These are phyloP conservation scores for Colletotrichum gloeosporioides DNA, from an alignment of 2,329 filamentous ascomycete genomes.

Conservation along the genomic window DNA sequence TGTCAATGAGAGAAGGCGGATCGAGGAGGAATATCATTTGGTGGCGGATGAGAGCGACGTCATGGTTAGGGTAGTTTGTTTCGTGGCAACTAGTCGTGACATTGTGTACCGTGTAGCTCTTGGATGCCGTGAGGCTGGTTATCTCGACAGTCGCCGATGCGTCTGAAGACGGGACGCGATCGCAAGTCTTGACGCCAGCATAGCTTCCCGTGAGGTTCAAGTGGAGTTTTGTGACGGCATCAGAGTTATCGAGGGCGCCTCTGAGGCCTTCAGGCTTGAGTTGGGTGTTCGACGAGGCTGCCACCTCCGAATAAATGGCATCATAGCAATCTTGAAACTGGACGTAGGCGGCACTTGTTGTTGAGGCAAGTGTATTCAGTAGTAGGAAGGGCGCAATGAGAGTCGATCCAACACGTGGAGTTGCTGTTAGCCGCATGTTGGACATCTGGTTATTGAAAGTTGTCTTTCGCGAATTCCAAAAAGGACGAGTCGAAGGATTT, in stretches of 20 bases:
- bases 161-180: rapidly evolving
- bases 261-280: background rate
- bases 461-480: background rate
- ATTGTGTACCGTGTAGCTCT: background rate
- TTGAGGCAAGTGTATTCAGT: background rate
- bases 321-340: background rate
- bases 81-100: background rate
- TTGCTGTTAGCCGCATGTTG: rapidly evolving
- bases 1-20: background rate
- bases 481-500: background rate
- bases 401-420: background rate
- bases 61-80: background rate
- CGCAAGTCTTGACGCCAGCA: background rate
- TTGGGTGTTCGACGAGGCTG: background rate
- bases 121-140: background rate
- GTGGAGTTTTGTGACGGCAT: background rate
- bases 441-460: background rate
- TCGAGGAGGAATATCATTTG: background rate
- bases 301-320: too few relatives aligned
- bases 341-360: background rate
- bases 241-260: background rate
- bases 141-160: background rate
- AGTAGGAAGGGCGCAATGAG: background rate
- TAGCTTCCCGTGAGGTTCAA: background rate
- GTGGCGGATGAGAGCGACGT: background rate